Percentiles rank a stretch among this genome's conserved stretches.
Conservation (phyloP, 2,329 filamentous ascomycete species). For the Aureobasidium sp. region DNA sequence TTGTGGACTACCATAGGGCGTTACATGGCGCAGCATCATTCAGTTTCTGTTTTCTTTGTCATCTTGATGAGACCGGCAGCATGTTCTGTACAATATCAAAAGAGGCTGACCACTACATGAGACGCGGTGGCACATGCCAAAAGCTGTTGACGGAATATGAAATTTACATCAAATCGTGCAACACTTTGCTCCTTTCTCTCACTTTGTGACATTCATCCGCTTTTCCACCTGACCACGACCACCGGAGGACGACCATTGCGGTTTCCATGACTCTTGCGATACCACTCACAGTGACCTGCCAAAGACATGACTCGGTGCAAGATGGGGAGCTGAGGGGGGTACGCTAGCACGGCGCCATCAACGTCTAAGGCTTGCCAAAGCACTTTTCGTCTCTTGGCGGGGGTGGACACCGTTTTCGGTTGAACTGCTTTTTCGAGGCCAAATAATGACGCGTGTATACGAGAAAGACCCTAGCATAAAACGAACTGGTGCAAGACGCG, state of each 20-base stretch:
- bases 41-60: background rate
- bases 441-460: conserved; percentile 12
- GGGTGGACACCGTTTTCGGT: background rate
- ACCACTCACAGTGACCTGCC: background rate
- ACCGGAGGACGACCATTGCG: background rate
- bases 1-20: background rate
- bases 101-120: background rate
- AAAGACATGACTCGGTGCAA: conserved; percentile 9
- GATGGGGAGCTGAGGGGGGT: background rate
- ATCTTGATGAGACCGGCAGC: background rate
- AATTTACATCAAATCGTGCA: too few species aligned
- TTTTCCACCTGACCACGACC: background rate
- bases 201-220: too few species aligned
- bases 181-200: too few species aligned
- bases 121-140: background rate
- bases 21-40: conserved; percentile 3
- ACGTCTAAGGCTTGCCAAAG: conserved; percentile 11
- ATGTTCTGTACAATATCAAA: conserved; percentile 5
- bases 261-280: conserved; percentile 4
- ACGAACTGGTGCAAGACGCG: background rate
- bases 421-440: background rate
- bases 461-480: too few species aligned
- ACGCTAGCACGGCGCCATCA: conserved; percentile 2
- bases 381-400: background rate
- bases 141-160: conserved; percentile 2